Percentiles rank a stretch among this genome's conserved stretches.
Evolutionary conservation across 192 early-diverging fungal genomes (phyloP).

Genomic region (Podila epicladia): DNA sequence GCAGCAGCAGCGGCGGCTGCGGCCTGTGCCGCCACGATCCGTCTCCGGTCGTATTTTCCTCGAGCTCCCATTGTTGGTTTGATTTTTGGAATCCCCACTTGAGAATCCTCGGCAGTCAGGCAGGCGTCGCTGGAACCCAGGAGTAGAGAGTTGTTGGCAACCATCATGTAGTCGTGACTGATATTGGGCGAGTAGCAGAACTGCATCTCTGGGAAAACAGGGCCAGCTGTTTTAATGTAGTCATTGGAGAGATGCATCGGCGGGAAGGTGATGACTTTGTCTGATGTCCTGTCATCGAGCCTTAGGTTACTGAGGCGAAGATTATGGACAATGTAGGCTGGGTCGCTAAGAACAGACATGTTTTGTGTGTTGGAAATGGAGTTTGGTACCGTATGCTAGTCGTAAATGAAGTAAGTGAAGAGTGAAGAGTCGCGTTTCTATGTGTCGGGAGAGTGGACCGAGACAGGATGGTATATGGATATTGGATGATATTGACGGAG

Average conservation of each 20-base stretch:
- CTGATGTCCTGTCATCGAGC: conserved; percentile 75
- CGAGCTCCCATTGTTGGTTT: conserved; percentile 24
- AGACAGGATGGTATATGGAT: neutral
- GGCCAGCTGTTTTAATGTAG: conserved; percentile 67
- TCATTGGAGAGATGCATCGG: conserved; percentile 65
- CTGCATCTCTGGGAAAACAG: conserved; percentile 67
- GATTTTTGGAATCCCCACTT: neutral
- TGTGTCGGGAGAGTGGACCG: neutral
- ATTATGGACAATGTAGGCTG: conserved; percentile 78
- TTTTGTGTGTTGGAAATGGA: neutral
- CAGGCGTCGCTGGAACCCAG: conserved; percentile 8
- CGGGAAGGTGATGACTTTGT: conserved; percentile 78
- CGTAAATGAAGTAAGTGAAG: neutral
- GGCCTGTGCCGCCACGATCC: conserved; percentile 57
- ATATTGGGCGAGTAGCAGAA: conserved; percentile 66
- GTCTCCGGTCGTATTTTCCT: conserved; percentile 47
- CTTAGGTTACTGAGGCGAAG: conserved; percentile 77
- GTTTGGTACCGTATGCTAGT: neutral
- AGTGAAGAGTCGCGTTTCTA: neutral
- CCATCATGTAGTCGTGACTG: conserved; percentile 43
- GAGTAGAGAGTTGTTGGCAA: conserved; percentile 23
- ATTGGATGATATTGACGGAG: neutral
- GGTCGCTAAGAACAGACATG: conserved; percentile 79
- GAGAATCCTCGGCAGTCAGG: conserved; percentile 6
- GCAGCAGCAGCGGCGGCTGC: conserved; percentile 57